A percentile compares a stretch with the other conserved stretches of the same genome.
phyloP scores from a whole-genome alignment of 75 land plant genomes.

The Cunninghamia lanceolata region DNA sequence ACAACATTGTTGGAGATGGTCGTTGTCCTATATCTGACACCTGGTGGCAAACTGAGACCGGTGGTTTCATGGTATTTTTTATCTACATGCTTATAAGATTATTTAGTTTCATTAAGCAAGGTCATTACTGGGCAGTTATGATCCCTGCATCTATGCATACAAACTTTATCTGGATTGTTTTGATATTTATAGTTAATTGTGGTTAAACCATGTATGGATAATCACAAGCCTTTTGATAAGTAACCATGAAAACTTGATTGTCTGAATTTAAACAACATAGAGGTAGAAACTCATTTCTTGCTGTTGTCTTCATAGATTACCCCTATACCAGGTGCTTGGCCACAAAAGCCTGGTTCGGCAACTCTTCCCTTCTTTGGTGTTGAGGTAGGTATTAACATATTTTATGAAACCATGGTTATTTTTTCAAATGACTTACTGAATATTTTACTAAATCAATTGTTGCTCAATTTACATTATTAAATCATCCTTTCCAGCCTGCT shows the following conservation, averaged over 20 bases:
- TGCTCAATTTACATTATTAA: neutral
- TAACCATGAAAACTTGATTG: neutral
- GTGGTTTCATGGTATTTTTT: conserved; percentile 85
- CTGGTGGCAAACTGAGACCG: conserved; percentile 99
- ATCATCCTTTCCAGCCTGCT: conserved; percentile 69
- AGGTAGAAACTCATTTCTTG: neutral
- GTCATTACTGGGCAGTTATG: neutral
- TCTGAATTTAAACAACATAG: neutral
- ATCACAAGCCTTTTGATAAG: neutral
- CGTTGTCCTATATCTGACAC: conserved; percentile 95
- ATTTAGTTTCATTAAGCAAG: neutral
- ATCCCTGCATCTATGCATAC: neutral
- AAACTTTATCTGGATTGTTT: neutral
- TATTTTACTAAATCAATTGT: neutral
- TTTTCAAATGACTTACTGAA: neutral
- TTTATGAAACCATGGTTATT: neutral
- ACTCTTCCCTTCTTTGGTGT: conserved; percentile 98
- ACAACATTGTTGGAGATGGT: conserved; percentile 84
- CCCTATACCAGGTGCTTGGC: conserved; percentile 99
- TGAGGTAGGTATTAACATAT: conserved; percentile 47
- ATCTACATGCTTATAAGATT: neutral
- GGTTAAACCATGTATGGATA: neutral
- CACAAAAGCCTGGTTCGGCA: conserved; percentile 99
- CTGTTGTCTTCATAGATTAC: conserved; percentile 60
- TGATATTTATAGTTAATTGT: neutral